A percentile compares a stretch with the other conserved stretches of the same genome.
Conservation (phyloP, 202 grass and related monocot genomes). For the Schoenoplectus triqueter region DNA sequence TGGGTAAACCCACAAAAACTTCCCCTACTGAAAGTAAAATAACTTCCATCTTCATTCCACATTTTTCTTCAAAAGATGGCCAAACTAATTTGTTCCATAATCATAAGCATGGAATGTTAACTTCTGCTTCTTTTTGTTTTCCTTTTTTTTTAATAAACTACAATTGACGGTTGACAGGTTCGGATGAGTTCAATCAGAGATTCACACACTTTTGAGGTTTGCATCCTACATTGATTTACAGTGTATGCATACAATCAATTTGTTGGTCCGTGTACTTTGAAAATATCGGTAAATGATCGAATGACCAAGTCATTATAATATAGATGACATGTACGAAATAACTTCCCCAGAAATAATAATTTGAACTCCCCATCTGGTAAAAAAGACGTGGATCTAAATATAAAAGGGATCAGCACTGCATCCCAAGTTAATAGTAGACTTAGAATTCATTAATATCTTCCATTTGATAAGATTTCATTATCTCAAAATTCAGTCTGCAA, state of each 20-base stretch:
- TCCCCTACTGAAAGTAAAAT: not conserved
- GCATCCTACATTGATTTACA: not conserved
- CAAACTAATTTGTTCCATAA: not conserved
- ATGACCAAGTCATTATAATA: not conserved
- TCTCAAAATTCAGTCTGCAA: not conserved
- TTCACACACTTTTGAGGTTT: not conserved
- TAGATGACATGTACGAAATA: not conserved
- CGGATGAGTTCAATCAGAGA: not conserved
- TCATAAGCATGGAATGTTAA: not conserved
- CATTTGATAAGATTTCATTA: slow-evolving; percentile 2
- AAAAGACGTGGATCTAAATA: not conserved
- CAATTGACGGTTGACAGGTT: not conserved
- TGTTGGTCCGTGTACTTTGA: not conserved
- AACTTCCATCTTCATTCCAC: not conserved
- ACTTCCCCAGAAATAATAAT: not conserved
- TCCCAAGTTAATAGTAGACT: not conserved
- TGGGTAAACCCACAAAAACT: not conserved
- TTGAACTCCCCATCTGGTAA: not conserved
- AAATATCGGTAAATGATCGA: not conserved
- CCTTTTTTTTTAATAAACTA: not conserved
- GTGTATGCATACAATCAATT: not conserved
- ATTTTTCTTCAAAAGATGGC: not conserved
- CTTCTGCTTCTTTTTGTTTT: not conserved
- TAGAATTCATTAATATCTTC: not conserved
- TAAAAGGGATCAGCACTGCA: not conserved